Evolutionary conservation across 208 protist species (phyloP), one percentile per base, ranked within the genome.

Genomic region (Tritrichomonas musculus): DNA sequence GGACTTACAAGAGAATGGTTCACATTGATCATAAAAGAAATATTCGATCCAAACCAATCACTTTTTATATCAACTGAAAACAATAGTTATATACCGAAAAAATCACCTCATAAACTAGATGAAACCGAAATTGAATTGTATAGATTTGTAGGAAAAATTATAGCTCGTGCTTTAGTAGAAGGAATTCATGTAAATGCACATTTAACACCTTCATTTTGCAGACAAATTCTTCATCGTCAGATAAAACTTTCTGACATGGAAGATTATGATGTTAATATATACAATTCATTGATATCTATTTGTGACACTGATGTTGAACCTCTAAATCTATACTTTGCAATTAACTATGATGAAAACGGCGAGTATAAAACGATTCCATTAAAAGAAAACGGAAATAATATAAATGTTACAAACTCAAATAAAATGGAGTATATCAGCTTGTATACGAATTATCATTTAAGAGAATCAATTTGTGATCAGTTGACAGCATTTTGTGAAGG

Each of bases 131-230:
- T 99, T 93, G 95, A 99, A 47, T 94, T 97, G n/a, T 99, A 99
- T 96, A 96, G 96, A 92, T 98, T 99, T 94, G 96, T 96, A 47
- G 97, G 96, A 64, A 88, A 94, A 33, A 93, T 97, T 9, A 94
- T 97, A 49, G 97, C 95, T 30, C 96, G 96, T 77, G 96, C 96
- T 49, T 95, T 98, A 22, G 96, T 96, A 36, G 96, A 99, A 95
- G 96, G 97, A 65, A 95, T 98, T 8, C 95, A 98, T 84, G 96
- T 99, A 30, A 98, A 99, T 92, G 97, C 97, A 27, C 97, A 99
- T 96, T 99, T 99, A 93, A 99, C 98, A 9, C 96, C 97, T 17
- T 95, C 97, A 27, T 98, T 99, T 93, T 99, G 99, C 94, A 99
- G 99, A 92, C 98, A 99, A 96, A 98, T 99, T 94, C 96, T 99